Evolutionary conservation across 306 rosid genomes (phyloP), one percentile per base, ranked within the genome.

Genomic region (Cucumis melo): DNA sequence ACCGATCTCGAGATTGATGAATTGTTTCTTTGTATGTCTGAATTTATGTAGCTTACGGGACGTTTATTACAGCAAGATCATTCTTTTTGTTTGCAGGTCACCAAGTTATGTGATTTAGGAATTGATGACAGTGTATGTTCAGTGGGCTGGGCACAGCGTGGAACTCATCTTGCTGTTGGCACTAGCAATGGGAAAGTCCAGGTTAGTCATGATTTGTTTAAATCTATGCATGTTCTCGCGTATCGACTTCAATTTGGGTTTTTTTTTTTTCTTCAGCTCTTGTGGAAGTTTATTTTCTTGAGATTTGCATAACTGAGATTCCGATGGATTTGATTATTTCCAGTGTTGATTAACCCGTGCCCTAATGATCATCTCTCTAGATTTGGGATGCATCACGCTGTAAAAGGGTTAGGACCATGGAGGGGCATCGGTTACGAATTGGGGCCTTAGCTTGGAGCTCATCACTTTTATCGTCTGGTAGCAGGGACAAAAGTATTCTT

Each of bases 71-170:
- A 32, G 36, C 36, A 81, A 16, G 21, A 79, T 13, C 74, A 42
- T 86, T 77, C 10, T 72, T 20, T 38, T 8, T 81, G 81, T 38
- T 8, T 81, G 81, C 88, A 95, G 99, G 98, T 95, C 78, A 95
- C 98, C 80, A 95, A 92, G 82, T 86, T 95, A 79, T 95, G 99
- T 59, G 99, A 95, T 62, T 87, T 95, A 87, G 99, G 99, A 75
- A 83, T 78, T 38, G 98, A 95, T 27, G 99, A 92, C n/a, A 88
- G 85, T 57, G 97, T 92, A 60, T 95, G 99, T 82, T 95, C 98
- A 1, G 99, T 95, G 7, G 97, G 97, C 48, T 95, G 99, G 99
- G 99, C 98, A 78, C 98, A 92, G 78, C 93, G 97, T 4, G 97
- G 98, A 67, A 89, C 98, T 16, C 96, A 95, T 83, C 96, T 95